Evolutionary conservation across 2,329 filamentous ascomycete genomes (phyloP).

Genomic region (Microcyclosporella mali): DNA sequence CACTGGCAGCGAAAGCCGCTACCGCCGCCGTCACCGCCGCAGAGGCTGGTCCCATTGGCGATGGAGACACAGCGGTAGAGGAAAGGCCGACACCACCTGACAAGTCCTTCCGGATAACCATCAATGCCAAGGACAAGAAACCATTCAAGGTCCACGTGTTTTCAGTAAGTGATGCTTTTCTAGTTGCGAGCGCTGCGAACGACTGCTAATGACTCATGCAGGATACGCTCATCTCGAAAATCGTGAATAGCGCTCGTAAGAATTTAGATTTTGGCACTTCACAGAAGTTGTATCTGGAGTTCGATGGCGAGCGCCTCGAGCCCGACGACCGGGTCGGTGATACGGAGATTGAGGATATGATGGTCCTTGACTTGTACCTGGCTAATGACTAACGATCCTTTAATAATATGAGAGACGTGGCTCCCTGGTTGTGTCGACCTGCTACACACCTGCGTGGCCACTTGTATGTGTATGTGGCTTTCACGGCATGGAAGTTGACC

Average conservation of each 20-base stretch:
- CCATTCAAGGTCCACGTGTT: slow-evolving; percentile 48
- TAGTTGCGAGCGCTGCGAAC: neutral
- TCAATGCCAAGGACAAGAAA: slow-evolving; percentile 47
- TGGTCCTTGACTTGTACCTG: slow-evolving; percentile 64
- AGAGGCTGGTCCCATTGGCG: too few species aligned
- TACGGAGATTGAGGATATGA: slow-evolving; percentile 67
- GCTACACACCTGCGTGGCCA: too few species aligned
- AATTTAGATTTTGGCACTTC: slow-evolving; percentile 47
- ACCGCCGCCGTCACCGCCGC: neutral
- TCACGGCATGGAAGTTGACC: too few species aligned
- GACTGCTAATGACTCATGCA: slow-evolving; percentile 27
- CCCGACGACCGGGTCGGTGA: slow-evolving; percentile 55
- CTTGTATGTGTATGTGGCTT: too few species aligned
- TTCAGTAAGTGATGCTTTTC: slow-evolving; percentile 33
- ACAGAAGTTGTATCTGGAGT: slow-evolving; percentile 56
- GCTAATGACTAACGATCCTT: slow-evolving; percentile 37
- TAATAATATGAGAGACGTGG: too few species aligned
- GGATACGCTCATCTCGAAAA: slow-evolving; percentile 55
- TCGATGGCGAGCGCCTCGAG: slow-evolving; percentile 69
- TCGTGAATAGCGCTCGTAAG: slow-evolving; percentile 57
- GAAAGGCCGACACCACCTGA: slow-evolving; percentile 13
- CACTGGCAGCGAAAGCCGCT: slow-evolving; percentile 1
- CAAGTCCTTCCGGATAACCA: slow-evolving; percentile 38
- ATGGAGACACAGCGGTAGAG: slow-evolving; percentile 6
- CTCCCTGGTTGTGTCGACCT: too few species aligned